Evolutionary conservation across 257 asterid genomes (phyloP), one percentile per base, ranked within the genome.

Genomic region (Solanum boliviense): DNA sequence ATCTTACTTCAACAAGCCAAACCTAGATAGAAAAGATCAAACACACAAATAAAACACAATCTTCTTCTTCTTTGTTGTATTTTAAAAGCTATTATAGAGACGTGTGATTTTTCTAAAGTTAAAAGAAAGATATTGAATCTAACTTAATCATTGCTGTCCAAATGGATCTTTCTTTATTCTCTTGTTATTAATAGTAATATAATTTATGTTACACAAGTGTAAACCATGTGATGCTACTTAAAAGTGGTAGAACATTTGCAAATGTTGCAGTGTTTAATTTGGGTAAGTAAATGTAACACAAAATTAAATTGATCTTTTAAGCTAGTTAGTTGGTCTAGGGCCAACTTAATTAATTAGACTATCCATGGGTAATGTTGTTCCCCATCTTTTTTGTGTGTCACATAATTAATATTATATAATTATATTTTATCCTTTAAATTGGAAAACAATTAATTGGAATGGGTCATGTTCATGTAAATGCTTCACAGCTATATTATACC

Each of bases 391-490:
- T 1, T 5, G 3, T 21, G 52, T 21, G 56, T 75, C 56, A 36
- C 56, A 76, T 38, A 44, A 36, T 78, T 78, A 32, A 21, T 13
- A n/a, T 25, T 39, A 29, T 70, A 70, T 70, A 29, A 18, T n/a
- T n/a, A n/a, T n/a, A 20, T 60, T 52, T 25, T 70, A 39, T 78
- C n/a, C 62, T 41, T 78, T 41, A 56, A 48, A 58, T 72, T 73
- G 36, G 88, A 65, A 87, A 38, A 34, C 83, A 65, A 21, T 41
- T 82, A 41, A 21, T 81, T 82, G 76, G 72, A 74, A 32, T 82
- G 71, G 62, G 85, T 16, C 79, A n/a, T 27, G 52, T 76, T 31
- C 13, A 10, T 60, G 34, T n/a, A 31, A 92, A 92, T 91, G 94
- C 89, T 48, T 83, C 9, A 87, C 83, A 71, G 89, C 91, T 88